Conservation (phyloP, 2,329 filamentous ascomycete genomes). For the Chalaropsis thielavioides region DNA sequence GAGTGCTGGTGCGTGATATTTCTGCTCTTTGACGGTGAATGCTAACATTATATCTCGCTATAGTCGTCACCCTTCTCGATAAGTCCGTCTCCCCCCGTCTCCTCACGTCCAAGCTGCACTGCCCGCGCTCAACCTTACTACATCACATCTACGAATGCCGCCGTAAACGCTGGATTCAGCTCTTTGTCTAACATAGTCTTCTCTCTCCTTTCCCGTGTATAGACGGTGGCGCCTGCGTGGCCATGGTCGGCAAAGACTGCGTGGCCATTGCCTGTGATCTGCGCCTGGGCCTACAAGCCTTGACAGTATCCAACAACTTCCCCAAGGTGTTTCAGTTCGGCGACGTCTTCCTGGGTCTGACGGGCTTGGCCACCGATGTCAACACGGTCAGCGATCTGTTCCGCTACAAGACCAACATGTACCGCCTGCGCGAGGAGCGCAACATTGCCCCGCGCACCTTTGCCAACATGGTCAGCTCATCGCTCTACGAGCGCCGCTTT, state of each 20-base stretch:
- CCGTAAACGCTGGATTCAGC: conserved; percentile 7
- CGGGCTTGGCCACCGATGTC: conserved; percentile 91
- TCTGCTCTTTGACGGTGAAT: conserved; percentile 5
- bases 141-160: conserved; percentile 1
- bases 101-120: background rate
- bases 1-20: background rate
- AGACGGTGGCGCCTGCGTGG: conserved; percentile 87
- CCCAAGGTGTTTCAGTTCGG: conserved; percentile 99
- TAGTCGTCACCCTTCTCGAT: conserved; percentile 89
- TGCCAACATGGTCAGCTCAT: conserved; percentile 84
- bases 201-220: conserved; percentile 1
- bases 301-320: conserved; percentile 99
- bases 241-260: conserved; percentile 99
- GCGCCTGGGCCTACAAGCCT: conserved; percentile 84
- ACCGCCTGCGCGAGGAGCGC: conserved; percentile 94
- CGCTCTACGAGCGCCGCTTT: conserved; percentile 89
- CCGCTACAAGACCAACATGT: conserved; percentile 99
- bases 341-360: conserved; percentile 88
- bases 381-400: conserved; percentile 90
- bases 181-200: conserved; percentile 6
- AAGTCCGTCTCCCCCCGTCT: conserved; percentile 44
- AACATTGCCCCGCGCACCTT: conserved; percentile 89
- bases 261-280: conserved; percentile 99
- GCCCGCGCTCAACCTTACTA: conserved; percentile 12
- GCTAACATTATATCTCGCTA: conserved; percentile 23